These are phyloP conservation scores for Aspergillus sp. DNA, from an alignment of 2,329 filamentous ascomycete species.

Conservation along the genomic window DNA sequence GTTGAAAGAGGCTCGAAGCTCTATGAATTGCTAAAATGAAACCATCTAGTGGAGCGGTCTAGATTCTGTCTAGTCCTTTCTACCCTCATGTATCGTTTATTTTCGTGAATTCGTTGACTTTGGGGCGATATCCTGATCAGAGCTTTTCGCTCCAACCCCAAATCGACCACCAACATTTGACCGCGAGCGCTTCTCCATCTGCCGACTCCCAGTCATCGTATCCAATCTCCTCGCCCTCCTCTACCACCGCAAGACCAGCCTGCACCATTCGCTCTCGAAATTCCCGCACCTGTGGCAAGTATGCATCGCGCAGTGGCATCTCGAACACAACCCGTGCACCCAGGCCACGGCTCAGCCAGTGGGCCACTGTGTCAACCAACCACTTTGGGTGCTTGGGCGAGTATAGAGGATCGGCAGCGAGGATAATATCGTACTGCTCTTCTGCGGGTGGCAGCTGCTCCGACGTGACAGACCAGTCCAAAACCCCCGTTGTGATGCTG, in stretches of 20 bases:
- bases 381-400: conserved; percentile 74
- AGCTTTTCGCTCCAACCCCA: conserved; percentile 40
- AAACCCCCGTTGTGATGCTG: conserved; percentile 55
- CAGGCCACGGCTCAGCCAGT: conserved; percentile 57
- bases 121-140: conserved; percentile 8
- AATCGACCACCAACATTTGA: conserved; percentile 45
- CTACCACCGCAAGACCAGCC: conserved; percentile 50
- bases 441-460: conserved; percentile 22
- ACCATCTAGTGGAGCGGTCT: no score
- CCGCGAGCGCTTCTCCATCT: conserved; percentile 37
- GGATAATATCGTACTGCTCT: conserved; percentile 57
- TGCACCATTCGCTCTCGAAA: conserved; percentile 60
- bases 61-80: no score
- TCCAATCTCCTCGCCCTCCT: conserved; percentile 41
- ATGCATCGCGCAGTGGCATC: conserved; percentile 71
- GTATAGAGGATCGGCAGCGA: conserved; percentile 85
- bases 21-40: no score
- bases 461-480: conserved; percentile 62
- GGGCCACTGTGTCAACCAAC: conserved; percentile 64
- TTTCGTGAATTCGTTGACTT: conserved; percentile 25
- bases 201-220: conserved; percentile 45
- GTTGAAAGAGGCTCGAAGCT: no score
- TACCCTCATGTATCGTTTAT: conserved; percentile 20
- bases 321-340: conserved; percentile 70
- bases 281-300: conserved; percentile 56